Base-by-base conservation (phyloP, 2,329 filamentous ascomycete genomes). In the Diplodia mutila region DNA sequence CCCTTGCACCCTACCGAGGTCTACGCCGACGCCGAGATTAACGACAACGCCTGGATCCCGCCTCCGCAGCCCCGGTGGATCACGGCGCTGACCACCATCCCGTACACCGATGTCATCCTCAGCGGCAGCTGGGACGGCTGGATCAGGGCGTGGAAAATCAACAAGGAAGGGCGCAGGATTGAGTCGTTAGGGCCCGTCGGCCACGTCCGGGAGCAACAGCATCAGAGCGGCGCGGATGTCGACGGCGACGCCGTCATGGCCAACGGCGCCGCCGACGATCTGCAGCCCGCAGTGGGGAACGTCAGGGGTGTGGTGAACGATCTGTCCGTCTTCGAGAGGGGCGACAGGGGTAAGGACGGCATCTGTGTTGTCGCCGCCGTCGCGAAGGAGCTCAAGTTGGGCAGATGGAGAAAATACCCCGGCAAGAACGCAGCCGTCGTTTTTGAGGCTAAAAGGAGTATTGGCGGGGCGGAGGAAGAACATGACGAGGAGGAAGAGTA, bases 51-150 rank as follows among this genome's bases (percentile, higher is more conserved):
- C 25, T 67, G 66, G 66, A 16, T 67, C 23, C 66, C 66, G 34
- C 87, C 90, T 1, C 86, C 90, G 71, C 68, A 78, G 61, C 92
- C 95, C 4, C 86, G 94, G 75, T 96, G 91, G 86, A 95, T 99
- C 77, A 99, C 95, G 1, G 94, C 94, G 6, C 83, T 99, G 52
- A 85, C 89, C 59, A 91, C 92, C 0, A 85, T 99, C 59, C 94
- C 95, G 0, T 97, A 94, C 78, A 94, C 93, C 5, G 93, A 99
- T 75, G 83, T 97, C 61, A 88, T 99, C 67, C 84, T 99, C 61
- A 96, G 90, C 71, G 95, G 94, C 37, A 97, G 93, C 79, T 99
- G 94, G 94, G 95, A 97, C 76, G 95, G 95, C 2, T 89, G 87
- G 78, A 85, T 99, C 68, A 86, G 94, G 61, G 90, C 90, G 5